Evolutionary conservation across 306 rosid genomes (phyloP).

Genomic region (Cucumis hystrix): DNA sequence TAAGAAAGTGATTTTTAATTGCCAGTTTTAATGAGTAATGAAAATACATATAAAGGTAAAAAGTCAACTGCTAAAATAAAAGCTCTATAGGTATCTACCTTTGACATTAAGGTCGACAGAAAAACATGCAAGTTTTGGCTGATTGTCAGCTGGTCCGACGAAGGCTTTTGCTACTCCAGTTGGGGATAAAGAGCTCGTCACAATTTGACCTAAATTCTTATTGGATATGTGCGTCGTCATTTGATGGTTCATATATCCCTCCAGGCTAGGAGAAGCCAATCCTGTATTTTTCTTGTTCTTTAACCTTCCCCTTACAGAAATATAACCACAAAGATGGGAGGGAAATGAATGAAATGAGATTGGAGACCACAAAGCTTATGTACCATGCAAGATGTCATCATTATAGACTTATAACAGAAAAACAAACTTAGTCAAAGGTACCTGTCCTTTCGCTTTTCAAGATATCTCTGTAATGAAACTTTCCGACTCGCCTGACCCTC

Average conservation of each 20-base stretch:
- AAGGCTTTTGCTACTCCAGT: constrained; percentile 39
- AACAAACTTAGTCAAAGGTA: constrained; percentile 18
- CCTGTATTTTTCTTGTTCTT: constrained; percentile 61
- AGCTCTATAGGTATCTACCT: constrained; percentile 26
- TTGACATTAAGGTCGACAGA: constrained; percentile 84
- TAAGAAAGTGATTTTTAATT: neutral
- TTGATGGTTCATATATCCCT: constrained; percentile 59
- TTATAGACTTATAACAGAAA: constrained; percentile 10
- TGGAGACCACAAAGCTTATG: constrained; percentile 6
- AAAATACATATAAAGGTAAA: neutral
- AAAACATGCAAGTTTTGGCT: constrained; percentile 35
- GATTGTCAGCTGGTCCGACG: constrained; percentile 48
- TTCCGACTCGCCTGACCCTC: constrained; percentile 82
- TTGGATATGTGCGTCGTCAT: constrained; percentile 44
- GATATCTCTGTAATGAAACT: constrained; percentile 75
- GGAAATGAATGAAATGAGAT: constrained; percentile 17
- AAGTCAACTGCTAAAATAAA: neutral
- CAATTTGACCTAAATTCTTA: constrained; percentile 63
- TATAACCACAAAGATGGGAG: constrained; percentile 24
- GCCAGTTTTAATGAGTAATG: neutral
- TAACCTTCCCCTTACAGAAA: constrained; percentile 51
- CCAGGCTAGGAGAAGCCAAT: constrained; percentile 49
- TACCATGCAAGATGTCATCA: constrained; percentile 2
- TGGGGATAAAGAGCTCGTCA: constrained; percentile 75
- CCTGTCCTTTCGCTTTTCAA: constrained; percentile 92